Conservation (phyloP, 2,329 filamentous ascomycete genomes). For the Cryoendolithus antarcticus region DNA sequence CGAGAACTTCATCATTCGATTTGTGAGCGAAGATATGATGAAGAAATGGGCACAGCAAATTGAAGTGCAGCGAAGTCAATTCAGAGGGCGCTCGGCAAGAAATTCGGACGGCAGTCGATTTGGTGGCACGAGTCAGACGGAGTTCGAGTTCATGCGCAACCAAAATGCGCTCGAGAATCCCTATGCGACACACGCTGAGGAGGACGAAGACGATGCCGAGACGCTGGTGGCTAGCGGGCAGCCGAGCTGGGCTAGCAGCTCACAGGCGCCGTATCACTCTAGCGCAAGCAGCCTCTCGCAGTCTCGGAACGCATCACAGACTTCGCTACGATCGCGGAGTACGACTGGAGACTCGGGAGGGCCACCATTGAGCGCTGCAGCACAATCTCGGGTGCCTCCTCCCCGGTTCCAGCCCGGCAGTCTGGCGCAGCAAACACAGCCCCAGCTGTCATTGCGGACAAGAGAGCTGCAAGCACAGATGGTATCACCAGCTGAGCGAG, state of each 20-base stretch:
- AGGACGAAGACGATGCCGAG: conserved; percentile 39
- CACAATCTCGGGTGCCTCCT: conserved; percentile 43
- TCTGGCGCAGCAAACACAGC: conserved; percentile 25
- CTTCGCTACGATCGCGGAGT: conserved; percentile 63
- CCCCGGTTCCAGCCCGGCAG: conserved; percentile 59
- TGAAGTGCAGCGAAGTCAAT: conserved; percentile 55
- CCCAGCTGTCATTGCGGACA: conserved; percentile 56
- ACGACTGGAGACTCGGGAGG: conserved; percentile 56
- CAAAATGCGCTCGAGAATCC: conserved; percentile 64
- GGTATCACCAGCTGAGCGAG: conserved; percentile 43
- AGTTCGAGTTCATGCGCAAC: conserved; percentile 72
- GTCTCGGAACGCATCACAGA: conserved; percentile 60
- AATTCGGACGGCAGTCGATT: conserved; percentile 25
- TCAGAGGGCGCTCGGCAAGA: conserved; percentile 39
- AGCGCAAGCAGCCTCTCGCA: conserved; percentile 33
- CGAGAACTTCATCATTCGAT: conserved; percentile 92
- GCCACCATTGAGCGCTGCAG: conserved; percentile 36
- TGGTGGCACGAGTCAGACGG: conserved; percentile 44
- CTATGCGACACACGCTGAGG: conserved; percentile 52
- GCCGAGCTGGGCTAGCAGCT: conserved; percentile 7
- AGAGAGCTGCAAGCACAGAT: conserved; percentile 37
- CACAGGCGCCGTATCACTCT: conserved; percentile 1
- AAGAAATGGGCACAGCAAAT: conserved; percentile 81
- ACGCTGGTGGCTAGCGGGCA: conserved; percentile 19
- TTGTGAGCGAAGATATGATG: conserved; percentile 81